phyloP scores from a whole-genome alignment of 1,284 basidiomycete species.

The Anthracocystis setariae region DNA sequence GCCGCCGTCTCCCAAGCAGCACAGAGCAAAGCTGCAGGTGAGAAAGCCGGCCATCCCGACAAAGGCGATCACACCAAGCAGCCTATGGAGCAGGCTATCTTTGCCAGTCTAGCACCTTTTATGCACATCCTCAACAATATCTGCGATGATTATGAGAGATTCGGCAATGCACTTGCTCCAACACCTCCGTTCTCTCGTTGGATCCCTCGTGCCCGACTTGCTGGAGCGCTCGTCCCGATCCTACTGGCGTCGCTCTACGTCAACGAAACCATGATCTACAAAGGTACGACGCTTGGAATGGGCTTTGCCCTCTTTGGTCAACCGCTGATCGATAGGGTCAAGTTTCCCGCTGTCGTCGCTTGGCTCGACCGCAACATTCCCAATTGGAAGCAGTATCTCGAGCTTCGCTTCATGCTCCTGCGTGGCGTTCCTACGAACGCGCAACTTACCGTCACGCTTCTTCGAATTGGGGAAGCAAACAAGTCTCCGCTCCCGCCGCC shows the following conservation, averaged over 20 bases:
- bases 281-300: conserved; percentile 69
- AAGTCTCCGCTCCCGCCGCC: conserved; percentile 71
- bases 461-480: conserved; percentile 71
- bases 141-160: conserved; percentile 67
- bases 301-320: conserved; percentile 73
- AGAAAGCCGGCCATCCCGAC: conserved; percentile 41
- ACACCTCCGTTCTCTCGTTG: conserved; percentile 68
- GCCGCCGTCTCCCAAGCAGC: conserved; percentile 63
- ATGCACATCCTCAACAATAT: conserved; percentile 72
- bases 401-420: conserved; percentile 68
- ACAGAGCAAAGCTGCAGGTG: conserved; percentile 67
- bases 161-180: conserved; percentile 69
- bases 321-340: conserved; percentile 70
- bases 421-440: conserved; percentile 73
- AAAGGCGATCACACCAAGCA: conserved; percentile 67
- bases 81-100: conserved; percentile 62
- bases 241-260: conserved; percentile 69
- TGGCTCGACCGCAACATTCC: conserved; percentile 70
- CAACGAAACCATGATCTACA: conserved; percentile 70
- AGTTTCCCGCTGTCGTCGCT: conserved; percentile 56
- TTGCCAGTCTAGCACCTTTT: conserved; percentile 67
- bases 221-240: conserved; percentile 64
- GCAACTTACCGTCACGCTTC: conserved; percentile 72
- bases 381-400: conserved; percentile 70
- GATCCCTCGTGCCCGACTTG: conserved; percentile 63